phyloP scores from a whole-genome alignment of 768 basidiomycete species.

The Mycena epipterygia region DNA sequence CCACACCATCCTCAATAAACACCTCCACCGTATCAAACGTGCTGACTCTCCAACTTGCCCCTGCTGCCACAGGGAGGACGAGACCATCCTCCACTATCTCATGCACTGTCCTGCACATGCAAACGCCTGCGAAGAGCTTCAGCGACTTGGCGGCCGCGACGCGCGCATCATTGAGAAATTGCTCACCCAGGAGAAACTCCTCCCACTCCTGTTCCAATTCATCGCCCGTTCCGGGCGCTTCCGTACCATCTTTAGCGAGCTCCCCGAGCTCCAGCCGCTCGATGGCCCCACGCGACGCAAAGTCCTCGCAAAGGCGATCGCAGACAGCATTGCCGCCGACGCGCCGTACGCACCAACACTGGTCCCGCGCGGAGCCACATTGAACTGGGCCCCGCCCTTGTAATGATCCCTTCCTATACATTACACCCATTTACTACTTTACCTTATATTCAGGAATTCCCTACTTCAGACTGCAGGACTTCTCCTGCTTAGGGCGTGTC shows the following conservation, averaged over 20 bases:
- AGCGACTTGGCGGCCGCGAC: neutral
- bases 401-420: no score
- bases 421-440: no score
- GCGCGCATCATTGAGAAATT: neutral
- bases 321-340: neutral
- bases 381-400: no score
- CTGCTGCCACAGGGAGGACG: constrained; percentile 21
- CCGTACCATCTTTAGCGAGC: neutral
- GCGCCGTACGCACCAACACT: no score
- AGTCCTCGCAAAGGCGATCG: neutral
- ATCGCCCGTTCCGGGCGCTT: neutral
- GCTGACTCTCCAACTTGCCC: constrained; percentile 36
- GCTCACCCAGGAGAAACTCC: neutral
- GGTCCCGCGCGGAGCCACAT: no score
- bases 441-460: no score
- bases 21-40: constrained; percentile 38
- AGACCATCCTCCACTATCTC: constrained; percentile 33
- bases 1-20: constrained; percentile 36
- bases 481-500: no score
- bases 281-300: neutral
- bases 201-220: neutral
- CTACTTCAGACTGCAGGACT: no score
- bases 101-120: neutral
- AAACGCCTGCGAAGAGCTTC: neutral
- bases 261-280: neutral